Conservation (phyloP, 2,329 filamentous ascomycete species). For the Colletotrichum echinochloae region DNA sequence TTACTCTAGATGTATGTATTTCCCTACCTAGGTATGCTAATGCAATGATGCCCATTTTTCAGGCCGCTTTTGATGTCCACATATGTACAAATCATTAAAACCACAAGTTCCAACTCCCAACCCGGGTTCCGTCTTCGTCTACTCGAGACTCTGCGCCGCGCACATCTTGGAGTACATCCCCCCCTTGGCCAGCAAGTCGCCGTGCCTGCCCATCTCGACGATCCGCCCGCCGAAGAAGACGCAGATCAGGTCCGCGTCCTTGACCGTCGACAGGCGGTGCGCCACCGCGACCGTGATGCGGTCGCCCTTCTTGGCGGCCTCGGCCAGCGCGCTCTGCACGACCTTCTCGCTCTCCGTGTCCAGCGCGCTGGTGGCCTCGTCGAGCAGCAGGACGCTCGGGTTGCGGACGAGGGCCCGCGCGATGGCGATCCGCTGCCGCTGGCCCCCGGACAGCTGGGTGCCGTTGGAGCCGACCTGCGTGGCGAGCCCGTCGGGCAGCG, state of each 20-base stretch:
- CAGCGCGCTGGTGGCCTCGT: slow-evolving; percentile 76
- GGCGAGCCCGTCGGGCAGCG: slow-evolving; percentile 66
- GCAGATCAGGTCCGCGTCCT: slow-evolving; percentile 66
- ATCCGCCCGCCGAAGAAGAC: neutral
- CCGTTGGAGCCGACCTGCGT: slow-evolving; percentile 75
- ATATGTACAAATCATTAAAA: neutral
- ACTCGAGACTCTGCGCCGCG: neutral
- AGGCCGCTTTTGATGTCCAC: neutral
- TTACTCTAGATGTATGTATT: neutral
- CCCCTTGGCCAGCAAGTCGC: neutral
- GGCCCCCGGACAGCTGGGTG: slow-evolving; percentile 77
- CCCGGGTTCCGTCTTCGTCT: neutral
- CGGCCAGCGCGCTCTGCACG: slow-evolving; percentile 70
- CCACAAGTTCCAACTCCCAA: fast-evolving
- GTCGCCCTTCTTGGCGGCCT: slow-evolving; percentile 46
- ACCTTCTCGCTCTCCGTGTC: slow-evolving; percentile 74
- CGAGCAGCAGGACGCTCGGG: slow-evolving; percentile 74
- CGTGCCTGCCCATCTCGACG: neutral
- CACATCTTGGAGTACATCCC: neutral
- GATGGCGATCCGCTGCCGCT: slow-evolving; percentile 79
- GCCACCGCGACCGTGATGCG: slow-evolving; percentile 73
- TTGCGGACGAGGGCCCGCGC: slow-evolving; percentile 76
- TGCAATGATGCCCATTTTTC: too few species aligned
- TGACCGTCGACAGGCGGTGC: slow-evolving; percentile 67
- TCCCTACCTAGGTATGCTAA: too few species aligned